phyloP scores from a whole-genome alignment of 2,329 filamentous ascomycete species.

The Aspergillus fumigatiaffinis region DNA sequence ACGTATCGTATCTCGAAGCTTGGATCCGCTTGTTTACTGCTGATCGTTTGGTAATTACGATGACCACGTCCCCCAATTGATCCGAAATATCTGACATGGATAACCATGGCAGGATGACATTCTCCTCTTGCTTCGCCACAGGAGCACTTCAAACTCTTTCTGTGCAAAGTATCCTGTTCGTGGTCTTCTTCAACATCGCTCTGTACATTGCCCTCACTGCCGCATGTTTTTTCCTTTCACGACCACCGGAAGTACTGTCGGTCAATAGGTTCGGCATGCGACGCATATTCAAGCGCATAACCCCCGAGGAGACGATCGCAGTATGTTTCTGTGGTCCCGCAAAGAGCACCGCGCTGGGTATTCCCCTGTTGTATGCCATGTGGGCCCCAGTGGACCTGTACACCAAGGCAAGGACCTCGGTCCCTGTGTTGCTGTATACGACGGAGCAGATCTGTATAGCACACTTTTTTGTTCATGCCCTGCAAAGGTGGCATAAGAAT shows the following conservation, averaged over 20 bases:
- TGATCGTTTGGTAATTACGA: slow-evolving; percentile 52
- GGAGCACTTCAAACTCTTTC: slow-evolving; percentile 58
- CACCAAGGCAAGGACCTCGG: slow-evolving; percentile 35
- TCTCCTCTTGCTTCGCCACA: slow-evolving; percentile 54
- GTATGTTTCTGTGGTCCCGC: slow-evolving; percentile 71
- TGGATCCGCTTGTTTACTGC: slow-evolving; percentile 42
- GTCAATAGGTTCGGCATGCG: slow-evolving; percentile 13
- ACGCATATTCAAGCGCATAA: slow-evolving; percentile 37
- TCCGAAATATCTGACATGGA: slow-evolving; percentile 35
- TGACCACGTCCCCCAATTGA: background rate
- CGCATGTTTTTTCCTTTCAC: slow-evolving; percentile 49
- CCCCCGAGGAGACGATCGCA: slow-evolving; percentile 61
- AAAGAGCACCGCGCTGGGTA: slow-evolving; percentile 67
- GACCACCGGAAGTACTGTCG: slow-evolving; percentile 26
- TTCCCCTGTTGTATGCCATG: slow-evolving; percentile 66
- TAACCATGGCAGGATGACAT: slow-evolving; percentile 49
- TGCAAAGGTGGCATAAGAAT: slow-evolving; percentile 28
- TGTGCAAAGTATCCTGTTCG: slow-evolving; percentile 60
- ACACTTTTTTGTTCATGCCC: slow-evolving; percentile 36
- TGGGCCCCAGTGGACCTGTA: slow-evolving; percentile 39
- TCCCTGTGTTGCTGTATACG: slow-evolving; percentile 38
- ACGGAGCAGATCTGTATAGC: slow-evolving; percentile 39
- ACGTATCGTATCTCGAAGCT: slow-evolving; percentile 52
- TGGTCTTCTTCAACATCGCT: slow-evolving; percentile 64
- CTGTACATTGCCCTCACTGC: slow-evolving; percentile 63